phyloP scores from a whole-genome alignment of 2,329 filamentous ascomycete genomes.

The Juglanconis oblonga region DNA sequence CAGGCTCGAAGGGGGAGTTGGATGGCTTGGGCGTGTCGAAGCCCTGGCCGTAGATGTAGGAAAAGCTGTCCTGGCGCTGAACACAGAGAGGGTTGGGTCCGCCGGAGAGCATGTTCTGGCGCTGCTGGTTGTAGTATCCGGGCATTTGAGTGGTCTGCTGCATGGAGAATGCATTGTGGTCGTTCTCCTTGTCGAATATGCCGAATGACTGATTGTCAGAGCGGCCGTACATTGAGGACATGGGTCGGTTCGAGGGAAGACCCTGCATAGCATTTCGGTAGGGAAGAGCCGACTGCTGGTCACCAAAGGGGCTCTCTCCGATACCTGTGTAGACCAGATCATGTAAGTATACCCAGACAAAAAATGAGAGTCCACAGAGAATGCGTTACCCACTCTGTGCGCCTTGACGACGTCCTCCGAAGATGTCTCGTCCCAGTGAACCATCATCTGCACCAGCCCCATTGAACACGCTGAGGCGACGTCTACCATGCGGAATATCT shows the following conservation, averaged over 20 bases:
- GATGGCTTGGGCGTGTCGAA: constrained; percentile 10
- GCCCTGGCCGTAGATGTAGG: constrained; percentile 1
- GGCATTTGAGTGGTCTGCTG: constrained; percentile 1
- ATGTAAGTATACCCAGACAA: not conserved
- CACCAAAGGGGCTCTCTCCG: not conserved
- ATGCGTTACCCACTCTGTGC: constrained; percentile 5
- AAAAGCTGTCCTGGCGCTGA: constrained; percentile 27
- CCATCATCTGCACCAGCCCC: not conserved
- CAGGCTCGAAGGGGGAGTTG: constrained; percentile 1
- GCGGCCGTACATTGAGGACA: constrained; percentile 12
- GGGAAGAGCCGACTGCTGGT: not conserved
- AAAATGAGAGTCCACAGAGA: too few species aligned
- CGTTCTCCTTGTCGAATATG: constrained; percentile 22
- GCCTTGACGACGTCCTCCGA: not conserved
- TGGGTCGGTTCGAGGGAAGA: constrained; percentile 16
- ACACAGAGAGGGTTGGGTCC: constrained; percentile 33
- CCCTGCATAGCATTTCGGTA: constrained; percentile 12
- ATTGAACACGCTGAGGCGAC: not conserved
- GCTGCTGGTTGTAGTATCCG: constrained; percentile 5
- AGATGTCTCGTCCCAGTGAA: not conserved
- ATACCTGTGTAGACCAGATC: not conserved
- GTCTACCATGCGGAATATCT: not conserved
- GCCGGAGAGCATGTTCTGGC: constrained; percentile 18
- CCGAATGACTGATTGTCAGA: not conserved
- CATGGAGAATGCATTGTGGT: constrained; percentile 20